phyloP scores from a whole-genome alignment of 2,329 filamentous ascomycete genomes.

The Neophaeococcomyces mojaviensis region DNA sequence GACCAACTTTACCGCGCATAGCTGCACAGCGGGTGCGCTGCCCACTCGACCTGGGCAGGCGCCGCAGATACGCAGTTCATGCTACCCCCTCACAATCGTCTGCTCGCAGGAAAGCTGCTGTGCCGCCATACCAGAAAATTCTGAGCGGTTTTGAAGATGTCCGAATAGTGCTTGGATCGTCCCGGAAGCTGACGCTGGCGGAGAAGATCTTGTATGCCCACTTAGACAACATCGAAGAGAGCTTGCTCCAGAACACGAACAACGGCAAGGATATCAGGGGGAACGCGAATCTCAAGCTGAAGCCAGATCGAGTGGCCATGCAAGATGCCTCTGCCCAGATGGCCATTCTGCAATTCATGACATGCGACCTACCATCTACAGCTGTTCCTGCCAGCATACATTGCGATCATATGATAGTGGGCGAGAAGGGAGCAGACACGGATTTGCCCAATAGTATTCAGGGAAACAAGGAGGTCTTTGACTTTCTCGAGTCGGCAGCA shows the following conservation, averaged over 20 bases:
- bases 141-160: conserved; percentile 70
- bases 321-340: conserved; percentile 98
- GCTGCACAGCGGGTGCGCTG: conserved; percentile 15
- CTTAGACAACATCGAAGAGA: conserved; percentile 81
- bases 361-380: conserved; percentile 78
- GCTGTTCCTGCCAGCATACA: conserved; percentile 96
- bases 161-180: conserved; percentile 59
- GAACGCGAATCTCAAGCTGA: conserved; percentile 87
- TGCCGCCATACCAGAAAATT: conserved; percentile 75
- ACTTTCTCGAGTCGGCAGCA: conserved; percentile 87
- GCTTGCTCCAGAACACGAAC: conserved; percentile 71
- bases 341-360: conserved; percentile 98
- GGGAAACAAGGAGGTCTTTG: conserved; percentile 94
- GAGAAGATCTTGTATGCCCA: conserved; percentile 99
- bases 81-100: conserved; percentile 9
- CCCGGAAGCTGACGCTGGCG: conserved; percentile 67
- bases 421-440: conserved; percentile 76
- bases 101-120: conserved; percentile 27
- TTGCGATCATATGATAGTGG: conserved; percentile 98
- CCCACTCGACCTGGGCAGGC: conserved; percentile 15
- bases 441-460: conserved; percentile 80
- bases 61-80: conserved; percentile 18
- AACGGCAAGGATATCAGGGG: conserved; percentile 80
- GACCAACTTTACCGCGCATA: conserved; percentile 12
- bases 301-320: conserved; percentile 96